Percentiles rank a stretch among this genome's conserved stretches.
Evolutionary conservation across 768 basidiomycete species (phyloP).

Genomic region (Dentipellis sp.): DNA sequence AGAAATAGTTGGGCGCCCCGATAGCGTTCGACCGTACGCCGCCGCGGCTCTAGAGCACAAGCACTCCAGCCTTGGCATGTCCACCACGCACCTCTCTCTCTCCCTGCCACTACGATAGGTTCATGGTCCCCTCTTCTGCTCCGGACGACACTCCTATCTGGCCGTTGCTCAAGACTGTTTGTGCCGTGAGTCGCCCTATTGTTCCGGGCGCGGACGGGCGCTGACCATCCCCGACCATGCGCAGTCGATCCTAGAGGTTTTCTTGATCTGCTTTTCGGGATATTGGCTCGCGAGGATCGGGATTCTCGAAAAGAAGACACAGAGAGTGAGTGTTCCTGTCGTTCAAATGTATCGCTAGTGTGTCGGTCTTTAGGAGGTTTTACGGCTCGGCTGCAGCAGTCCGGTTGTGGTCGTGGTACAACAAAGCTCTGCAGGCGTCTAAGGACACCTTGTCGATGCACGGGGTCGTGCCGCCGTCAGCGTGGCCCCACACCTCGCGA

Average conservation of each 20-base stretch:
- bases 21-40: neutral
- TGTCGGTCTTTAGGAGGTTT: no score
- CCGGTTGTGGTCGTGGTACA: no score
- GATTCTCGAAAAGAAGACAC: slow-evolving; percentile 82
- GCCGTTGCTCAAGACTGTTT: slow-evolving; percentile 46
- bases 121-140: neutral
- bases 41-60: neutral
- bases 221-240: neutral
- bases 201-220: neutral
- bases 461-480: neutral
- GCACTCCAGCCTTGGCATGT: neutral
- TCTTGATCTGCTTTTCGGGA: slow-evolving; percentile 76
- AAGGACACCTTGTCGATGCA: neutral
- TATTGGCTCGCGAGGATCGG: slow-evolving; percentile 71
- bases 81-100: neutral
- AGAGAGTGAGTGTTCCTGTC: slow-evolving; percentile 48
- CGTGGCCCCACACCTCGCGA: no score
- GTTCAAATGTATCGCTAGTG: no score
- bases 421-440: no score
- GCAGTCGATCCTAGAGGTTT: slow-evolving; percentile 85
- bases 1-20: neutral
- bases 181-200: slow-evolving; percentile 32
- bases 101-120: neutral
- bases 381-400: no score
- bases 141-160: slow-evolving; percentile 24